Percentiles rank a stretch among this genome's conserved stretches.
phyloP scores from a whole-genome alignment of 306 rosid species.

The Corylus americana region DNA sequence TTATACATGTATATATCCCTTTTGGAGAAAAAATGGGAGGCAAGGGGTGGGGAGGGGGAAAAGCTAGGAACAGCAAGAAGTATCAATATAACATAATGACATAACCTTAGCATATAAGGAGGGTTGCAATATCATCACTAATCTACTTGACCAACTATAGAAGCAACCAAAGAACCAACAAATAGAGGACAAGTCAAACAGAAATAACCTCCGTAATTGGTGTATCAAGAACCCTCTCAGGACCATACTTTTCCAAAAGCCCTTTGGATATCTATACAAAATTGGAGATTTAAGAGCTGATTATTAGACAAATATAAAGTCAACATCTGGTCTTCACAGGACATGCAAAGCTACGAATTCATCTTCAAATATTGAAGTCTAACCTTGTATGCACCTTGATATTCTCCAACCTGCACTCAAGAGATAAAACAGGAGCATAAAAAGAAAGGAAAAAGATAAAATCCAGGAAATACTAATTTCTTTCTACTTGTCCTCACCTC shows the following conservation, averaged over 20 bases:
- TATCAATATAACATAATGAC: neutral
- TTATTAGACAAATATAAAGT: constrained; percentile 1
- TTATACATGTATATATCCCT: neutral
- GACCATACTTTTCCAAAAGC: constrained; percentile 93
- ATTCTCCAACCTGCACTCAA: constrained; percentile 86
- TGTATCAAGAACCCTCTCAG: constrained; percentile 96
- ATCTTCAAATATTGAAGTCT: constrained; percentile 8
- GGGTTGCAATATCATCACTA: neutral
- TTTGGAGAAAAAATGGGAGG: neutral
- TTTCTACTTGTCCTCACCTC: constrained; percentile 51
- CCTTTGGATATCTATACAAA: constrained; percentile 76
- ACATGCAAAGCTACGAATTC: constrained; percentile 3
- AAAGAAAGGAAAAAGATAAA: constrained; percentile 6
- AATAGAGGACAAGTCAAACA: constrained; percentile 13
- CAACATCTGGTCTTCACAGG: constrained; percentile 3
- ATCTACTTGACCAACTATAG: constrained; percentile 12
- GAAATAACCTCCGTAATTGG: constrained; percentile 91
- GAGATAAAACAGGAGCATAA: constrained; percentile 24
- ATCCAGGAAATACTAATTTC: neutral
- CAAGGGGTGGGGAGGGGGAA: neutral
- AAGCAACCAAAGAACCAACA: constrained; percentile 10
- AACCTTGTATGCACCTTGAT: constrained; percentile 99
- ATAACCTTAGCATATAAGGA: neutral
- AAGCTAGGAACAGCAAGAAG: neutral
- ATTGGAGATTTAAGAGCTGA: neutral